Conservation (phyloP, 805 yeast species). For the Starmerella cellae region DNA sequence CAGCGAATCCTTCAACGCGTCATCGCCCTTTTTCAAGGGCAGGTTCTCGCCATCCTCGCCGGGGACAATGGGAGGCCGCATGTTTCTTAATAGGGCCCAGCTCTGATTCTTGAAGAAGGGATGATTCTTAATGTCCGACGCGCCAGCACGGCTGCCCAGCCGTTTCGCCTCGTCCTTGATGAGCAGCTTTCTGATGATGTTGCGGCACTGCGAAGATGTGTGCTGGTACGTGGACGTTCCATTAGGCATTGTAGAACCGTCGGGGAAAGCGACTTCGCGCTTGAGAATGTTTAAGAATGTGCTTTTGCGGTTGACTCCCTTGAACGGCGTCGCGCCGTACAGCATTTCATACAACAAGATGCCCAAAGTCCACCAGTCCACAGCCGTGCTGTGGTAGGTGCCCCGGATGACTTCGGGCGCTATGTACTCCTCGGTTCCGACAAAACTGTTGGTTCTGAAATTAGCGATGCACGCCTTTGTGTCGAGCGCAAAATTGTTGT, state of each 20-base stretch:
- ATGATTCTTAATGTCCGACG: slow-evolving; percentile 85
- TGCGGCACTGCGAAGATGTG: slow-evolving; percentile 64
- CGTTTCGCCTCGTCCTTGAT: slow-evolving; percentile 82
- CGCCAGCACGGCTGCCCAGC: slow-evolving; percentile 85
- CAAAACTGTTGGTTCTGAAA: slow-evolving; percentile 93
- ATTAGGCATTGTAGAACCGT: slow-evolving; percentile 25
- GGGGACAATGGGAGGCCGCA: slow-evolving; percentile 92
- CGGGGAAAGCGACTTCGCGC: slow-evolving; percentile 70
- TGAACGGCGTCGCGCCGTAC: slow-evolving; percentile 91
- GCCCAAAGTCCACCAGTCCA: slow-evolving; percentile 99
- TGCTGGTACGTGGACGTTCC: slow-evolving; percentile 34
- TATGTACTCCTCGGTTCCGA: slow-evolving; percentile 96
- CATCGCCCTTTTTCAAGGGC: slow-evolving; percentile 1
- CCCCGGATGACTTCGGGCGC: slow-evolving; percentile 98
- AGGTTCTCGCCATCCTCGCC: slow-evolving; percentile 32
- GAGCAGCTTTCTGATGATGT: slow-evolving; percentile 62
- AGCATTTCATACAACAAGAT: slow-evolving; percentile 87
- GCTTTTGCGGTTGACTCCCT: slow-evolving; percentile 75
- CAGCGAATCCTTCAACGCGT: slow-evolving; percentile 16
- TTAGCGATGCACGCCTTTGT: slow-evolving; percentile 93
- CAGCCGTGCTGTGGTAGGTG: slow-evolving; percentile 94
- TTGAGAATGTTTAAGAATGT: slow-evolving; percentile 82
- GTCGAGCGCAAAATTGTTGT: slow-evolving; percentile 54
- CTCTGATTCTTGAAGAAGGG: slow-evolving; percentile 81
- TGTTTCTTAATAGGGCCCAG: slow-evolving; percentile 90